Conservation (phyloP, 2,329 filamentous ascomycete species). For the Cryphonectria nitschkei region DNA sequence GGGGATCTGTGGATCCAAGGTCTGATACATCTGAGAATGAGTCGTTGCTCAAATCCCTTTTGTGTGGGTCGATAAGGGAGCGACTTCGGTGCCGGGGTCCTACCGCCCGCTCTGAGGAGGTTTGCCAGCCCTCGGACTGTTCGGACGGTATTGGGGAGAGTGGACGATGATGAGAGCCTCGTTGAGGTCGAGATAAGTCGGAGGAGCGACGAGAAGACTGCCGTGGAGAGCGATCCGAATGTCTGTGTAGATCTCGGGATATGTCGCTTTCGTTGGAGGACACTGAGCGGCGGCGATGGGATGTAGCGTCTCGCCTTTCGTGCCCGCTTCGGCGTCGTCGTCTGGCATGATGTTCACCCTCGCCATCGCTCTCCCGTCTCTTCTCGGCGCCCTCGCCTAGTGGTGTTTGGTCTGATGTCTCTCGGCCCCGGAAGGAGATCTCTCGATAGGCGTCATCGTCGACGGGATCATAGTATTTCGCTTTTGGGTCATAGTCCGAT, state of each 20-base stretch:
- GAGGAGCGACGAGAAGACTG: slow-evolving; percentile 4
- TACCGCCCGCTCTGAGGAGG: background rate
- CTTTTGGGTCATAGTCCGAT: slow-evolving; percentile 26
- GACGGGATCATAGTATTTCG: slow-evolving; percentile 25
- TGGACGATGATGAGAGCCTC: slow-evolving; percentile 13
- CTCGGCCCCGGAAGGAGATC: slow-evolving; percentile 15
- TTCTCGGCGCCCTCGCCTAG: background rate
- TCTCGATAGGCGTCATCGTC: slow-evolving; percentile 21
- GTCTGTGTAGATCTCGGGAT: background rate
- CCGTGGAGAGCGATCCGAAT: background rate
- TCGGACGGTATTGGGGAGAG: slow-evolving; percentile 24
- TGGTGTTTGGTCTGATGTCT: background rate
- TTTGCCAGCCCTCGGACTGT: slow-evolving; percentile 13
- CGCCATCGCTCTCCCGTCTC: background rate
- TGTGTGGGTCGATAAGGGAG: background rate
- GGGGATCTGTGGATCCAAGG: background rate
- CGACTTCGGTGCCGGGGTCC: background rate
- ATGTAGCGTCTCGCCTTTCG: slow-evolving; percentile 3
- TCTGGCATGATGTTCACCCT: background rate
- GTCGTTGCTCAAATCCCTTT: background rate
- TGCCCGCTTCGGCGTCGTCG: background rate
- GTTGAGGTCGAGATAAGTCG: slow-evolving; percentile 14
- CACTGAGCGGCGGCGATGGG: slow-evolving; percentile 5
- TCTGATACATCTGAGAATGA: background rate
- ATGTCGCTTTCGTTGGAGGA: slow-evolving; percentile 8